A percentile compares a stretch with the other conserved stretches of the same genome.
phyloP scores from a whole-genome alignment of 768 basidiomycete species.

The button mushroom (Agaricus bisporus) region DNA sequence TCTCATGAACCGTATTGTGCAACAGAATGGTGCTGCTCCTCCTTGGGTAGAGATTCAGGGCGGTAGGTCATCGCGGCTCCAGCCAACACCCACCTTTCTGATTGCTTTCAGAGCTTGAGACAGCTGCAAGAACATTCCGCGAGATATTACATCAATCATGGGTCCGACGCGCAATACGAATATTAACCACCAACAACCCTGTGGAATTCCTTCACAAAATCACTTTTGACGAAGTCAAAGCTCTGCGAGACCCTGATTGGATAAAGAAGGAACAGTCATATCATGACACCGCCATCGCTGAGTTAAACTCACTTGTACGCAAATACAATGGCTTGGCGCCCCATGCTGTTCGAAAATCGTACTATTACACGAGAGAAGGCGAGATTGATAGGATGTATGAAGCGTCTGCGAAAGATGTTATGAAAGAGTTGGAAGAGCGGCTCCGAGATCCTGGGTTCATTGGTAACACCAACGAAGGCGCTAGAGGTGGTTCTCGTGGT shows the following conservation, averaged over 20 bases:
- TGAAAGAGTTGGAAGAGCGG: slow-evolving; percentile 21
- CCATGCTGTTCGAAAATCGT: slow-evolving; percentile 61
- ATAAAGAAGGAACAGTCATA: slow-evolving; percentile 59
- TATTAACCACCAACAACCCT: slow-evolving; percentile 41
- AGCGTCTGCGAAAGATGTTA: slow-evolving; percentile 46
- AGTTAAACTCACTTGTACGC: slow-evolving; percentile 70
- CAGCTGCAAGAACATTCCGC: slow-evolving; percentile 55
- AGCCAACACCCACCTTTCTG: not conserved
- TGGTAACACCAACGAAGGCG: slow-evolving; percentile 3
- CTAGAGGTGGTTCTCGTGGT: not conserved
- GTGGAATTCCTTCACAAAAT: slow-evolving; percentile 29
- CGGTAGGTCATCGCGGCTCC: slow-evolving; percentile 32
- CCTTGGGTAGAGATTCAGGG: slow-evolving; percentile 83
- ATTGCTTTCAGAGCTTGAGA: slow-evolving; percentile 52
- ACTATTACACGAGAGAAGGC: slow-evolving; percentile 43
- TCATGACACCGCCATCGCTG: slow-evolving; percentile 60
- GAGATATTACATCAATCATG: slow-evolving; percentile 60
- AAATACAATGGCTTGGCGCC: slow-evolving; percentile 80
- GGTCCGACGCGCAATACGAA: slow-evolving; percentile 69
- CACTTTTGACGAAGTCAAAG: slow-evolving; percentile 28
- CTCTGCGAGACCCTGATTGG: slow-evolving; percentile 64
- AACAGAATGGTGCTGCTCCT: slow-evolving; percentile 75
- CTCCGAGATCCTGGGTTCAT: slow-evolving; percentile 23
- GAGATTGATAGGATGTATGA: slow-evolving; percentile 56
- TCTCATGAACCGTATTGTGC: slow-evolving; percentile 81